A percentile compares a stretch with the other conserved stretches of the same genome.
These are phyloP conservation scores for Ceratocystis variospora DNA, from an alignment of 2,329 filamentous ascomycete species.

Conservation along the genomic window DNA sequence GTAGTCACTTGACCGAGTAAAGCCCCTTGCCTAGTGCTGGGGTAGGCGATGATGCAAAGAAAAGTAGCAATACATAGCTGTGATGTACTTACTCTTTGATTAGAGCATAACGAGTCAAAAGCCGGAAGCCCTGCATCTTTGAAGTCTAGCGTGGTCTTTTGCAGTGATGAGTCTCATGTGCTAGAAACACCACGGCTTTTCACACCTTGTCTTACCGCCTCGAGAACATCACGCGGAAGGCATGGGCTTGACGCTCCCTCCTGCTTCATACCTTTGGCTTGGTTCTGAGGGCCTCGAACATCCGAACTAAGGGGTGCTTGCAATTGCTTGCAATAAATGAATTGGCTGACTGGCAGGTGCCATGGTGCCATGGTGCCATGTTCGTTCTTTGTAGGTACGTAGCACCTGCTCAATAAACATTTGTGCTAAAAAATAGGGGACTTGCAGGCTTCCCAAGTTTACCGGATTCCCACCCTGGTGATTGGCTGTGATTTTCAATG, in stretches of 20 bases:
- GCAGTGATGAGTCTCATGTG: background rate
- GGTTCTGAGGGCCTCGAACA: background rate
- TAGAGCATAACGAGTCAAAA: too few relatives aligned
- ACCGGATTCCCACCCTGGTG: background rate
- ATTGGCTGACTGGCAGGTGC: background rate
- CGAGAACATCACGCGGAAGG: background rate
- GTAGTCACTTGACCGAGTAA: conserved; percentile 2
- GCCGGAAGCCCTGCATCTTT: too few relatives aligned
- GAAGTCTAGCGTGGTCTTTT: too few relatives aligned
- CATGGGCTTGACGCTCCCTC: background rate
- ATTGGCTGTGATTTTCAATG: background rate
- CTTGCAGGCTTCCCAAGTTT: background rate
- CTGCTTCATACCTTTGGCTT: background rate
- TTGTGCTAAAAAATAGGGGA: too few relatives aligned
- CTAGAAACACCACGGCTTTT: background rate
- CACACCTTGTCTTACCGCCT: background rate
- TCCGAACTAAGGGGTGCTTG: background rate
- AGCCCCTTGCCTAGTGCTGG: background rate
- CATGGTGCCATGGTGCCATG: background rate
- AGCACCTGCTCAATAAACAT: background rate
- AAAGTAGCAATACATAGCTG: background rate
- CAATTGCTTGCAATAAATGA: background rate
- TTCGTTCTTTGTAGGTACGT: background rate
- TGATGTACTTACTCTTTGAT: background rate
- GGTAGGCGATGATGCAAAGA: background rate